Percentiles rank a stretch among this genome's conserved stretches.
phyloP scores from a whole-genome alignment of 768 basidiomycete genomes.

The Boletales sp. region DNA sequence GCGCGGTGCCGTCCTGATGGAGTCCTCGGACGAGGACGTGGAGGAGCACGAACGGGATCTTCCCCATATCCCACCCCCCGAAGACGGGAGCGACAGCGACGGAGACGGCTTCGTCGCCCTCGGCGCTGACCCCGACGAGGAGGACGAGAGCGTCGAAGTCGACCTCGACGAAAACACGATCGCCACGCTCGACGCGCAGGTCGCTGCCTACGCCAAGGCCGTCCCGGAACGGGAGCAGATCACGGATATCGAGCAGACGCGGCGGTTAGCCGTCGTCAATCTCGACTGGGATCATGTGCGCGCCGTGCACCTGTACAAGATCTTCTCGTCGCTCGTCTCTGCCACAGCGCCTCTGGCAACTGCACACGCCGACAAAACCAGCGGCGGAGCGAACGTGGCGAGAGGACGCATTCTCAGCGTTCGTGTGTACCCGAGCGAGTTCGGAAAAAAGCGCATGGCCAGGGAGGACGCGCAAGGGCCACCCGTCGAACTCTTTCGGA shows the following conservation, averaged over 20 bases:
- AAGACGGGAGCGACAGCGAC: constrained; percentile 45
- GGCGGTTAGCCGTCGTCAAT: constrained; percentile 86
- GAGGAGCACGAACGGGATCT: constrained; percentile 7
- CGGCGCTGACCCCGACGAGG: constrained; percentile 38
- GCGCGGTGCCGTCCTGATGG: constrained; percentile 81
- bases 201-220: constrained; percentile 51
- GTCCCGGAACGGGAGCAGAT: constrained; percentile 43
- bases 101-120: constrained; percentile 46
- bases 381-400: constrained; percentile 28
- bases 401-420: constrained; percentile 74
- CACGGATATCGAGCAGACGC: constrained; percentile 47
- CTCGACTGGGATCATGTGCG: constrained; percentile 98
- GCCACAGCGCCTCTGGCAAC: constrained; percentile 43
- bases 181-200: constrained; percentile 72
- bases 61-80: constrained; percentile 14
- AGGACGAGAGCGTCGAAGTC: constrained; percentile 52
- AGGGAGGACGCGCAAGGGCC: constrained; percentile 90
- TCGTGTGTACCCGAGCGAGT: constrained; percentile 88
- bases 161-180: constrained; percentile 78
- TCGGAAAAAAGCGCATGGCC: constrained; percentile 84
- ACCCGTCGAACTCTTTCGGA: constrained; percentile 78
- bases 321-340: constrained; percentile 84
- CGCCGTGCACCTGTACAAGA: constrained; percentile 85
- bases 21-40: constrained; percentile 76
- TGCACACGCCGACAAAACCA: constrained; percentile 15